Evolutionary conservation across 495 filamentous ascomycete genomes (phyloP).

Genomic region (Aspergillus homomorphus): DNA sequence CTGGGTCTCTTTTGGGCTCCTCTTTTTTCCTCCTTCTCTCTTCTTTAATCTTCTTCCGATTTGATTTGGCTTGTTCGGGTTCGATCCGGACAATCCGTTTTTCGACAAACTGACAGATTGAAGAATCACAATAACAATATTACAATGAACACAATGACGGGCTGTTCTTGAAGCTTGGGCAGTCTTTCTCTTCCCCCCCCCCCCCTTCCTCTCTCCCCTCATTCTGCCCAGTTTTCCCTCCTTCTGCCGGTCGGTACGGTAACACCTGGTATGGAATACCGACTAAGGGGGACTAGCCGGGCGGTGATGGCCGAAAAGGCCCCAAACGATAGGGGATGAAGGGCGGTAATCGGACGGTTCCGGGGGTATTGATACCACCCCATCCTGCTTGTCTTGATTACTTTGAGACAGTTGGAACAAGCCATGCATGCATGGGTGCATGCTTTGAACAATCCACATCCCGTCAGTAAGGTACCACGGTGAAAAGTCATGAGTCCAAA

Average conservation of each 20-base stretch:
- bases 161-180: not conserved
- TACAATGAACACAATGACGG: not conserved
- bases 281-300: not conserved
- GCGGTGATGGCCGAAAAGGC: not conserved
- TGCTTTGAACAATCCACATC: not conserved
- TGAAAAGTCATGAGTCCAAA: not conserved
- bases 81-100: not conserved
- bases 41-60: not conserved
- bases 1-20: not conserved
- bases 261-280: not conserved
- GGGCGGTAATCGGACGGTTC: conserved; percentile 3
- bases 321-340: conserved; percentile 8
- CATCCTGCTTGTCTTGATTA: not conserved
- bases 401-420: not conserved
- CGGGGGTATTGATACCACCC: not conserved
- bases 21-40: not conserved
- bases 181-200: not conserved
- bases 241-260: not conserved
- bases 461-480: not conserved
- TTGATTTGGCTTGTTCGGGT: not conserved
- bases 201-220: not conserved
- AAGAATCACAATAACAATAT: not conserved
- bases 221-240: not conserved
- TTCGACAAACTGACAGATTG: not conserved
- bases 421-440: not conserved